These are phyloP conservation scores for Gaertneriomyces sp. DNA, from an alignment of 192 early-diverging fungal genomes.

Conservation along the genomic window DNA sequence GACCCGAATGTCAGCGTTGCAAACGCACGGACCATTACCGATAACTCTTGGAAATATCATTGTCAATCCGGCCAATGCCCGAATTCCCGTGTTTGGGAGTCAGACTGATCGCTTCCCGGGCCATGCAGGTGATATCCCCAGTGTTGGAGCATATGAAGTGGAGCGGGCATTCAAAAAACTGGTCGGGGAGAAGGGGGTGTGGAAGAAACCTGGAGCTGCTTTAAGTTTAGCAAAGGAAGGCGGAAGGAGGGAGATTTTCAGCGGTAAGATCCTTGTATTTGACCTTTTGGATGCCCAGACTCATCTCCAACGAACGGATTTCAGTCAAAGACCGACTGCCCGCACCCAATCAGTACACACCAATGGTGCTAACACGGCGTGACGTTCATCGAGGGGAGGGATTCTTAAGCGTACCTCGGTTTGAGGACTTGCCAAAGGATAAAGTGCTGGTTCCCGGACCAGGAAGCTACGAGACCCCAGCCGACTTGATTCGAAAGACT, in stretches of 20 bases:
- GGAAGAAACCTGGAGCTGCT: not conserved
- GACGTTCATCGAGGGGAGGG: constrained; percentile 16
- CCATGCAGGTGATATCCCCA: constrained; percentile 38
- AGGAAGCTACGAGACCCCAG: constrained; percentile 39
- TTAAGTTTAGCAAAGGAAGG: too few species aligned
- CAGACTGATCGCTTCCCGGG: constrained; percentile 49
- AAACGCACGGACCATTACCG: constrained; percentile 24
- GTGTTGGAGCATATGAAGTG: constrained; percentile 54
- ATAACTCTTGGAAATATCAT: constrained; percentile 26
- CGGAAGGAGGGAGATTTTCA: not conserved
- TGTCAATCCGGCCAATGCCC: constrained; percentile 37
- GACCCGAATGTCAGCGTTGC: constrained; percentile 24
- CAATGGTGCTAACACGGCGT: constrained; percentile 13
- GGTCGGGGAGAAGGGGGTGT: not conserved
- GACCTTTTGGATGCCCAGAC: constrained; percentile 6
- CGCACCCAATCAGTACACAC: constrained; percentile 49
- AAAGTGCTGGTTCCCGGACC: constrained; percentile 40
- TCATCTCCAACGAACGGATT: not conserved
- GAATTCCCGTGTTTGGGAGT: constrained; percentile 52
- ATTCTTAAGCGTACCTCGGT: not conserved
- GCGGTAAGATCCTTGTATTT: not conserved
- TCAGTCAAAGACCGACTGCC: constrained; percentile 41
- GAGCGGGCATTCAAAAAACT: constrained; percentile 39
- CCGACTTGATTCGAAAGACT: constrained; percentile 44
- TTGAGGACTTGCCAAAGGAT: not conserved